phyloP scores from a whole-genome alignment of 1,284 basidiomycete species.

The Phylloboletellus chloephorus region DNA sequence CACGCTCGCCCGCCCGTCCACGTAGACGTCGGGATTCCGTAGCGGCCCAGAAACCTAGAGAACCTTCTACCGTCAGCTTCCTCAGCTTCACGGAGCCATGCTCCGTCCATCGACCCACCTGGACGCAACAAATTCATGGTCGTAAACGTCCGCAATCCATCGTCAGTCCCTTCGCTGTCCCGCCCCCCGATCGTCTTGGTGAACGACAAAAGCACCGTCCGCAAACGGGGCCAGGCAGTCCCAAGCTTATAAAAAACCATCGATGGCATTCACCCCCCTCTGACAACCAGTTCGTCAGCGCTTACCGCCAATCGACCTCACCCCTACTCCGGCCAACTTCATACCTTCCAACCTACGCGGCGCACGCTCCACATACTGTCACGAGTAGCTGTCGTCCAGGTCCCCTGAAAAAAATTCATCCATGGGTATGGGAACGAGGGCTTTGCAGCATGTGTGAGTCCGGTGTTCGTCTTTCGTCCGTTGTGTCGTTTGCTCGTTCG shows the following conservation, averaged over 20 bases:
- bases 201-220: slow-evolving; percentile 1
- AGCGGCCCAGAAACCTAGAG: too few species aligned
- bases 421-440: slow-evolving; percentile 13
- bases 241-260: slow-evolving; percentile 16
- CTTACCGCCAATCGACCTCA: neutral
- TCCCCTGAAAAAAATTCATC: neutral
- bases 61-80: too few species aligned
- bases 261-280: neutral
- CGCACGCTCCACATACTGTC: slow-evolving; percentile 2
- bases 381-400: neutral
- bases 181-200: slow-evolving; percentile 22
- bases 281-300: slow-evolving; percentile 1
- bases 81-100: neutral
- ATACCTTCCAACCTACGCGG: neutral
- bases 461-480: neutral
- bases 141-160: slow-evolving; percentile 16
- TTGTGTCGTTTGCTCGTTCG: neutral
- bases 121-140: slow-evolving; percentile 7
- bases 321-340: slow-evolving; percentile 1
- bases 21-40: too few species aligned
- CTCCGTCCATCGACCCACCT: neutral
- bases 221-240: neutral
- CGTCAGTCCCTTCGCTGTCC: slow-evolving; percentile 3
- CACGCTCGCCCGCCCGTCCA: too few species aligned
- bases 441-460: slow-evolving; percentile 15